A percentile compares a stretch with the other conserved stretches of the same genome.
Evolutionary conservation across 108 stramenopile species (phyloP).

Genomic region (Skeletonema marinoi): DNA sequence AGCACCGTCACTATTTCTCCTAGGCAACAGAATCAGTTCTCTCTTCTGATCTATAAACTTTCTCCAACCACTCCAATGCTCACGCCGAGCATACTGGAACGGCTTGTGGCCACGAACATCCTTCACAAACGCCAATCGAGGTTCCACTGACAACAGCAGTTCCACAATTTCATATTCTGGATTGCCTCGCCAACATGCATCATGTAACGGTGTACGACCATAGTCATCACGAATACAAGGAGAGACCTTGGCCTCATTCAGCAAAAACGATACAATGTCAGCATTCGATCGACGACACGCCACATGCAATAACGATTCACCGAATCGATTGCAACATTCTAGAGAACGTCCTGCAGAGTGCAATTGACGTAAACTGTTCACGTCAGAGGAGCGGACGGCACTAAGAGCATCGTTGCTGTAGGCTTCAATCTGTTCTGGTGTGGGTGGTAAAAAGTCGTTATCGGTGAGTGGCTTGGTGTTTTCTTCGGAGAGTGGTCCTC

Average conservation of each 20-base stretch:
- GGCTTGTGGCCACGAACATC: constrained; percentile 72
- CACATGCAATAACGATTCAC: constrained; percentile 84
- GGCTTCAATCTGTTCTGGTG: constrained; percentile 60
- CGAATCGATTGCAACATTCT: constrained; percentile 82
- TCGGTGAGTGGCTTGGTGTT: constrained; percentile 6
- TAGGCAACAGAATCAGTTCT: constrained; percentile 11
- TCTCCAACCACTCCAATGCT: constrained; percentile 69
- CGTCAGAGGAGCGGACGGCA: constrained; percentile 59
- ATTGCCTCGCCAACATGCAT: constrained; percentile 84
- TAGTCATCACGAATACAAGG: constrained; percentile 80
- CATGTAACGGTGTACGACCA: constrained; percentile 88
- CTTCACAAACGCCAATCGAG: constrained; percentile 56
- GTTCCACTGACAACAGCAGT: constrained; percentile 59
- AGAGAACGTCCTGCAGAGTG: constrained; percentile 31
- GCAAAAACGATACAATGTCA: constrained; percentile 62
- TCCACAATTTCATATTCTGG: constrained; percentile 63
- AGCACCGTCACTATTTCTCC: background rate
- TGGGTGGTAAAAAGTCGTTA: constrained; percentile 21
- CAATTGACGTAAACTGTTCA: constrained; percentile 48
- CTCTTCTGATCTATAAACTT: constrained; percentile 50
- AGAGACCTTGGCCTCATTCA: constrained; percentile 51
- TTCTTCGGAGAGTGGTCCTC: background rate
- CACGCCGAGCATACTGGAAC: constrained; percentile 72
- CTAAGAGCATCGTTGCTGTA: constrained; percentile 58
- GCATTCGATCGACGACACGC: constrained; percentile 79